Evolutionary conservation across 768 basidiomycete genomes (phyloP), one percentile per base, ranked within the genome.

Genomic region (Crassisporium funariophilum): DNA sequence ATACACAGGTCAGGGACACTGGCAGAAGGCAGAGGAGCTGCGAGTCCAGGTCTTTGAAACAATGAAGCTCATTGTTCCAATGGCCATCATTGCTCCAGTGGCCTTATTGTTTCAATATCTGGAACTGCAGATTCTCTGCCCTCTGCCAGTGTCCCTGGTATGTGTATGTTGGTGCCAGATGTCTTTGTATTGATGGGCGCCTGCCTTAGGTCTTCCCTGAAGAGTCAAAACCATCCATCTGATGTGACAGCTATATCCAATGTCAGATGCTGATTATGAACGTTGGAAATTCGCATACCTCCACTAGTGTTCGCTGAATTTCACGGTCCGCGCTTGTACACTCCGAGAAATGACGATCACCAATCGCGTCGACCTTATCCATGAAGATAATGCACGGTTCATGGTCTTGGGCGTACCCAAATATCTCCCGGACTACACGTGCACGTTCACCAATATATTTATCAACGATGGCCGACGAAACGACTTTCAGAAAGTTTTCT

Each of bases 151-250:
- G n/a, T n/a, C n/a, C n/a, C n/a, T n/a, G n/a, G n/a, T n/a, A n/a
- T n/a, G n/a, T n/a, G n/a, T n/a, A n/a, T n/a, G n/a, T n/a, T n/a
- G n/a, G n/a, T n/a, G n/a, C n/a, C n/a, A n/a, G n/a, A n/a, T n/a
- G n/a, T n/a, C n/a, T n/a, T n/a, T n/a, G n/a, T n/a, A n/a, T n/a
- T n/a, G n/a, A n/a, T n/a, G n/a, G n/a, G n/a, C n/a, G n/a, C n/a
- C n/a, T n/a, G n/a, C n/a, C n/a, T n/a, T n/a, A n/a, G 24, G 95
- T 98, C 54, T 76, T 77, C 35, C 97, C 97, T 21, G 98, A 76
- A 12, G 95, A 93, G 69, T 98, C 97, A 72, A 99, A 99, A 17
- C 97, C 97, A 64, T 99, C 97, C 93, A 99, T 97, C 70, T 98
- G 95, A 62, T 98, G 98, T 22, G 98, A 79, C 19, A 99, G 76